Base-by-base conservation (phyloP, 225 moss, liverwort and hornwort species). In the Asterella californica region DNA sequence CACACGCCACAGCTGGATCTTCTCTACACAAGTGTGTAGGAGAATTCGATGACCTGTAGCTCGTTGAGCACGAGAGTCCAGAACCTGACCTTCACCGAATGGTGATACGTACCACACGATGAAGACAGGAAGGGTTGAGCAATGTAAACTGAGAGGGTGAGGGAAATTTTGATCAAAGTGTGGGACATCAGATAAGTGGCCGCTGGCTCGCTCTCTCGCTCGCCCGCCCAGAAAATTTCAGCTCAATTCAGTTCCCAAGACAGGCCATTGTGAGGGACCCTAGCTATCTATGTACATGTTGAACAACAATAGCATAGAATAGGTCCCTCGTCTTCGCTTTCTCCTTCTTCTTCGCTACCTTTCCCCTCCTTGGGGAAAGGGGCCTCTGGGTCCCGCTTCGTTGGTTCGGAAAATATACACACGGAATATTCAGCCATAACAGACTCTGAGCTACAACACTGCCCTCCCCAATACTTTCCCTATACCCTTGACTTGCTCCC, bases 1-100 rank as follows among this genome's bases (percentile, higher is more conserved):
- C 65, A 30, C 65, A 67, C 67, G 61, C 67, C 69, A 45, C 69
- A 70, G 38, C 42, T 42, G 69, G 69, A 45, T 38, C 38, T 70
- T 70, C 67, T 7, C 38, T 38, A 21, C 8, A 14, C 69, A 70
- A 42, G 38, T 5, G 38, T 37, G 38, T 42, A 21, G 37, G 22
- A 45, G 10, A 70, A 38, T 42, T 45, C 24, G 22, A 21, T 22
- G 42, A 70, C 21, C 37, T 38, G 38, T 37, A 45, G 24, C 24
- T 45, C 24, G 38, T 21, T 45, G 68, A 68, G 68, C 68, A 68
- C 21, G 42, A 70, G 38, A 70, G 38, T 65, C 65, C 32, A 33
- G 65, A 65, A 70, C 69, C 22, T 22, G 38, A 45, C 38, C 69
- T 45, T 38, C 38, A 70, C 38, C 69, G 69, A 70, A 45, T 70